A percentile compares a stretch with the other conserved stretches of the same genome.
These are phyloP conservation scores for Starmerella bacillaris DNA, from an alignment of 805 yeast genomes.

Conservation along the genomic window DNA sequence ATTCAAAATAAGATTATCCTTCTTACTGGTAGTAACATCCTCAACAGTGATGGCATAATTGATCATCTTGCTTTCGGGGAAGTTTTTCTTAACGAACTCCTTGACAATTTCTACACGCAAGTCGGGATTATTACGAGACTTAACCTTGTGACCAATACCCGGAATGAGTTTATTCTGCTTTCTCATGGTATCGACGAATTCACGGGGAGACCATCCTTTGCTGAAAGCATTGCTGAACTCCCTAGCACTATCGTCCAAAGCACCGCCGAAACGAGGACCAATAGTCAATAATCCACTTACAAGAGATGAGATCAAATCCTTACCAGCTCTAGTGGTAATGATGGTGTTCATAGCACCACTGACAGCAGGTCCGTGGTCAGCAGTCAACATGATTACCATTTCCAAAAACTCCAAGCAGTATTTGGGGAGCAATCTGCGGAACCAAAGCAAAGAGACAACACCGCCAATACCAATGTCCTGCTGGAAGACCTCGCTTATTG, in stretches of 20 bases:
- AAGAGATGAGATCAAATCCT: slow-evolving; percentile 30
- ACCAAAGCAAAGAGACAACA: slow-evolving; percentile 32
- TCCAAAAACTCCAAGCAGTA: slow-evolving; percentile 31
- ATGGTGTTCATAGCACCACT: slow-evolving; percentile 33
- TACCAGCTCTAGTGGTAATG: slow-evolving; percentile 32
- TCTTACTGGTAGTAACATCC: slow-evolving; percentile 33
- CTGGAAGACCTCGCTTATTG: slow-evolving; percentile 31
- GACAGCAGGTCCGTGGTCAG: slow-evolving; percentile 34
- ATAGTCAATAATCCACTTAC: slow-evolving; percentile 30
- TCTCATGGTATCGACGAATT: slow-evolving; percentile 31
- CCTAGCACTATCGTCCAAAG: slow-evolving; percentile 31
- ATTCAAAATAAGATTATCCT: slow-evolving; percentile 30
- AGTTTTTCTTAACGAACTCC: slow-evolving; percentile 29
- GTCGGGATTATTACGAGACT: slow-evolving; percentile 32
- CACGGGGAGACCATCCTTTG: slow-evolving; percentile 29
- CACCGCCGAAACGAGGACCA: slow-evolving; percentile 32
- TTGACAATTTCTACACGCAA: slow-evolving; percentile 32
- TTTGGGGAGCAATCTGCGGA: slow-evolving; percentile 28
- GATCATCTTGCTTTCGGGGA: slow-evolving; percentile 27
- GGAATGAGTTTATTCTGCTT: slow-evolving; percentile 32
- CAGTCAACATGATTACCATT: slow-evolving; percentile 34
- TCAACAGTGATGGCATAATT: slow-evolving; percentile 33
- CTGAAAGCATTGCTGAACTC: slow-evolving; percentile 30
- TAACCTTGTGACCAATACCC: slow-evolving; percentile 32
- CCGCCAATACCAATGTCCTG: slow-evolving; percentile 33